Base-by-base conservation (phyloP, 768 basidiomycete genomes). In the Leucosporidium creatinivorum region DNA sequence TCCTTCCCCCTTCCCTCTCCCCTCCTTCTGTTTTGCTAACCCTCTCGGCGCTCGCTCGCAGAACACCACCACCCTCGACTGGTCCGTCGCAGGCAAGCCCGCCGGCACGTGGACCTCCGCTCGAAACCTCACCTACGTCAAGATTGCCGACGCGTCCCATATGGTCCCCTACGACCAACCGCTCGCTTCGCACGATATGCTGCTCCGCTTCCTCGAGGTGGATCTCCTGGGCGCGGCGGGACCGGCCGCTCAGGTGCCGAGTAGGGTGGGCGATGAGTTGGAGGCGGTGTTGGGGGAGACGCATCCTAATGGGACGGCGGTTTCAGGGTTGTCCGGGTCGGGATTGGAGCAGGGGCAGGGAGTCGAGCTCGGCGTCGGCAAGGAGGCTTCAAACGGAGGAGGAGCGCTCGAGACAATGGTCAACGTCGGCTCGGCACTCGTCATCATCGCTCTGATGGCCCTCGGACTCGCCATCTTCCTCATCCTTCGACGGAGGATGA, bases 131-230 rank as follows among this genome's bases (percentile, higher is more conserved):
- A 93, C 94, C 18, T 98, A 96, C 74, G 89, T 86, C 72, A 93
- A 94, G 81, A 91, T 91, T 30, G 89, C 87, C 78, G 89, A 92
- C 67, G 90, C 91, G 4, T 97, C 93, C 1, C 96, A 98, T 78
- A 99, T 98, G 96, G 69, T 69, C 50, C 80, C 79, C 0, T 80
- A 78, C 77, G 94, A 99, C 78, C 81, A 89, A 18, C 93, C 93
- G 0, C 84, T 89, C 61, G 85, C 87, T 25, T 82, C 93, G 5
- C 92, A 97, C 77, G 96, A 99, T 78, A 97, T 98, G 96, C 94
- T 99, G 73, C 85, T 96, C 50, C 89, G 96, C 19, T 99, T 99
- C 81, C 91, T 97, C 87, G 87, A 85, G 60, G 85, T 93, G 67
- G 87, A 98, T 80, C 89, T 94, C 74, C 84, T 87, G 30, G 83